Evolutionary conservation across 139 green algal genomes (phyloP).

Genomic region (Parachlorella kessleri): DNA sequence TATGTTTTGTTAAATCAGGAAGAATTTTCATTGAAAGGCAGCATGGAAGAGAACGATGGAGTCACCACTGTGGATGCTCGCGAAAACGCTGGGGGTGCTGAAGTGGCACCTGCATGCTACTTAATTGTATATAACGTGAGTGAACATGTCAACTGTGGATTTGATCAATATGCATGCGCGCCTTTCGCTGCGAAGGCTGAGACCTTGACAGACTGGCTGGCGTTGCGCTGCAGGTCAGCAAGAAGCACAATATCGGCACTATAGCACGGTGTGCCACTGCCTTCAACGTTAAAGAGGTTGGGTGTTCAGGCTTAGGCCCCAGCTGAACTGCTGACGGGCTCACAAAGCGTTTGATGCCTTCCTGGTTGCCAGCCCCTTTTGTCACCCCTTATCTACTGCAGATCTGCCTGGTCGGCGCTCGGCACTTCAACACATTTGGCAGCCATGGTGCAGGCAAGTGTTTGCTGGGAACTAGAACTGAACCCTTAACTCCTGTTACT

Average conservation of each 20-base stretch:
- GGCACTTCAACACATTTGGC: slow-evolving; percentile 91
- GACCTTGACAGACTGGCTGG: too few species aligned
- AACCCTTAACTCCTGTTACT: too few species aligned
- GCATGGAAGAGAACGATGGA: too few species aligned
- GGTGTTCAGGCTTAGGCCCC: too few species aligned
- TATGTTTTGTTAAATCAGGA: too few species aligned
- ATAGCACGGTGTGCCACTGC: slow-evolving; percentile 40
- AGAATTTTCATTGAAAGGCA: too few species aligned
- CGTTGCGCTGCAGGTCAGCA: too few species aligned
- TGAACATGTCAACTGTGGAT: too few species aligned
- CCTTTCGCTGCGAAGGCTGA: too few species aligned
- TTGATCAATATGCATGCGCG: too few species aligned
- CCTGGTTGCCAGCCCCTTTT: background rate
- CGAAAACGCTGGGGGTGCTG: background rate
- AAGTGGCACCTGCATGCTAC: slow-evolving; percentile 60
- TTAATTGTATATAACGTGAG: slow-evolving; percentile 76
- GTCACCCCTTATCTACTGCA: slow-evolving; percentile 23
- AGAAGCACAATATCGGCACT: slow-evolving; percentile 82
- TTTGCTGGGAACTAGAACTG: too few species aligned
- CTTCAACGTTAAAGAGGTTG: slow-evolving; percentile 51
- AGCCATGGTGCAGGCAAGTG: slow-evolving; percentile 69
- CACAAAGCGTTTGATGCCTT: background rate
- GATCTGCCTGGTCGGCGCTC: slow-evolving; percentile 84
- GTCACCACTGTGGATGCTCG: too few species aligned
- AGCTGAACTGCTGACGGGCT: background rate